Percentiles rank a stretch among this genome's conserved stretches.
Evolutionary conservation across 352 stramenopile genomes (phyloP).

Genomic region (Paralagenidium karlingii): DNA sequence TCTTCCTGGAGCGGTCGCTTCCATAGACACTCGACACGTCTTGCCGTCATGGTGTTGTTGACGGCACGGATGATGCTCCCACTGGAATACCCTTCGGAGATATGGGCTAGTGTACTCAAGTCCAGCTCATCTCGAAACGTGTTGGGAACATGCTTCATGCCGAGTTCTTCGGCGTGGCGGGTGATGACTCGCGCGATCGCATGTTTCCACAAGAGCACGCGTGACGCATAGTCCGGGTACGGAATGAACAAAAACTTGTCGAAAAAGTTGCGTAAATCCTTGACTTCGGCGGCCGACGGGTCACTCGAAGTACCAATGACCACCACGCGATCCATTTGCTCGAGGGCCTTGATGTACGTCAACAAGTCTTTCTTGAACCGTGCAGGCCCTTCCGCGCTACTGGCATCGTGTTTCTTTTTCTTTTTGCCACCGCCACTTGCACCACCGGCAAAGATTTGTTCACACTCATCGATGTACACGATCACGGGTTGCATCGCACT

Average conservation of each 20-base stretch:
- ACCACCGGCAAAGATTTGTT: slow-evolving; percentile 76
- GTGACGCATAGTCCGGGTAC: slow-evolving; percentile 85
- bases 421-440: slow-evolving; percentile 58
- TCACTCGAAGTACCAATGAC: slow-evolving; percentile 84
- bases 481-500: slow-evolving; percentile 77
- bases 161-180: slow-evolving; percentile 14
- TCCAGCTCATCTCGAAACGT: slow-evolving; percentile 45
- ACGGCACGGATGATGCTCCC: slow-evolving; percentile 74
- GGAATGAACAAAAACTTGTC: slow-evolving; percentile 90
- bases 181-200: slow-evolving; percentile 45
- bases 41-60: slow-evolving; percentile 59
- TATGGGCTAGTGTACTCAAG: slow-evolving; percentile 80
- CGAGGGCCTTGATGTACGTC: slow-evolving; percentile 87
- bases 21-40: slow-evolving; percentile 63
- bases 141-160: slow-evolving; percentile 10
- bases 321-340: slow-evolving; percentile 83
- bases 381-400: slow-evolving; percentile 49
- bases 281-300: slow-evolving; percentile 71
- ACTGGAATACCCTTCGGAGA: slow-evolving; percentile 86
- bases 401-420: slow-evolving; percentile 29
- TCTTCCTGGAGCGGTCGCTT: slow-evolving; percentile 68
- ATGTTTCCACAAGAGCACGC: slow-evolving; percentile 83
- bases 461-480: slow-evolving; percentile 91
- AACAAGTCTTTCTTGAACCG: slow-evolving; percentile 91
- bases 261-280: slow-evolving; percentile 84